Base-by-base conservation (phyloP, 1,284 basidiomycete genomes). In the Papiliotrema fonsecae region DNA sequence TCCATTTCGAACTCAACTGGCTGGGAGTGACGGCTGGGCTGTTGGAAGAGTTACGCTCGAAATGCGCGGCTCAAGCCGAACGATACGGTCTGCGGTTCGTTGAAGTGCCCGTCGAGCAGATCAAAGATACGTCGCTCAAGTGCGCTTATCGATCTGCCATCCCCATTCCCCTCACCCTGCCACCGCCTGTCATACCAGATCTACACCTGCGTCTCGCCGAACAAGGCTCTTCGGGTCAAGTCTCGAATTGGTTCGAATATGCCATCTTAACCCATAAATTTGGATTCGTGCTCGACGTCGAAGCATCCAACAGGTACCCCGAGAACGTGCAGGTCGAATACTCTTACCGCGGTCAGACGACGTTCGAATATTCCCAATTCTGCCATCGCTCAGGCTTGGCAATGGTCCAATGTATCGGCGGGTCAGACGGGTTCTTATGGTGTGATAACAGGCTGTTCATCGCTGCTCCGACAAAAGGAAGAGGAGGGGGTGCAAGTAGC, bases 1-100 rank as follows among this genome's bases (percentile, higher is more conserved):
- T 93, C 75, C 91, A 96, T 72, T 90, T 96, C 63, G 93, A 98
- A 72, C 78, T 98, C 36, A 91, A 97, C 59, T 98, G 96, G 94
- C 85, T 97, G 22, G 92, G 91, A 9, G 89, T 92, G 0, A 93
- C 91, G 0, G 88, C 91, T n/a, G 83, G 88, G n/a, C 86, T 87
- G 56, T 88, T 98, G 51, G 94, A 98, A 57, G 91, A 96, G 60
- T 79, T 86, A 32, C 79, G 97, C 10, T 83, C 87, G 35, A 80
- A 82, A 45, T 96, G 92, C 87, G 84, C 83, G 42, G 80, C 88
- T 28, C 81, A 82, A 1, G 87, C 96, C 30, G 92, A 97, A 60
- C 81, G 86, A 40, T 93, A 93, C 58, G 94, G 94, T 1, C 77
- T 98, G 48, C 88, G 85, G 60, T 81, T 97, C 9, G 88, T 97